Conservation (phyloP, 306 rosid genomes). For the Cicer bijugum region DNA sequence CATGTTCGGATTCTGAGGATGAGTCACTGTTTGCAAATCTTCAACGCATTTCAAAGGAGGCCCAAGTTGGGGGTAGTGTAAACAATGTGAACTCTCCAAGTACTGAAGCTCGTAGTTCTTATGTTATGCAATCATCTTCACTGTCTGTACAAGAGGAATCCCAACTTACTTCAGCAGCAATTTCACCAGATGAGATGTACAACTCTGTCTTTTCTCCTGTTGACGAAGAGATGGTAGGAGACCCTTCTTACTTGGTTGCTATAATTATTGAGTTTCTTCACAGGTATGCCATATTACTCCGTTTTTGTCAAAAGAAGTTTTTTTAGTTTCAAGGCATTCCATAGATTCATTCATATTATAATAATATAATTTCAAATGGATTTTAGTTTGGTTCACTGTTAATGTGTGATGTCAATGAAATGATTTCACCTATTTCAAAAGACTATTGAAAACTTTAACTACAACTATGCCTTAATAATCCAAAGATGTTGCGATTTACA, state of each 20-base stretch:
- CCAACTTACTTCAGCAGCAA: slow-evolving; percentile 79
- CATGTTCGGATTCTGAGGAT: slow-evolving; percentile 68
- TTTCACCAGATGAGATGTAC: slow-evolving; percentile 94
- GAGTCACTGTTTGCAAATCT: slow-evolving; percentile 52
- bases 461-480: slow-evolving; percentile 20
- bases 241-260: slow-evolving; percentile 86
- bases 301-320: slow-evolving; percentile 10
- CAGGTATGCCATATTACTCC: slow-evolving; percentile 57
- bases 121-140: slow-evolving; percentile 57
- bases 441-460: slow-evolving; percentile 13
- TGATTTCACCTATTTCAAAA: slow-evolving; percentile 7
- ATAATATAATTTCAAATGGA: slow-evolving; percentile 25
- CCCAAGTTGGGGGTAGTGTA: slow-evolving; percentile 49
- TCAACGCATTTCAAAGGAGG: slow-evolving; percentile 48
- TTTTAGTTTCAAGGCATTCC: slow-evolving; percentile 34
- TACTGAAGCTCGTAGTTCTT: slow-evolving; percentile 53
- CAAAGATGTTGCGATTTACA: not conserved
- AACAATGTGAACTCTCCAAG: slow-evolving; percentile 48
- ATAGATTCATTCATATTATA: not conserved
- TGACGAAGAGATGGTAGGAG: slow-evolving; percentile 96
- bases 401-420: not conserved
- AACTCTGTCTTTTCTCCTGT: slow-evolving; percentile 78
- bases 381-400: slow-evolving; percentile 31
- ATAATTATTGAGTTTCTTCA: slow-evolving; percentile 82
- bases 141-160: slow-evolving; percentile 71